Base-by-base conservation (phyloP, 257 asterid species). In the Solanum tarapatanum region DNA sequence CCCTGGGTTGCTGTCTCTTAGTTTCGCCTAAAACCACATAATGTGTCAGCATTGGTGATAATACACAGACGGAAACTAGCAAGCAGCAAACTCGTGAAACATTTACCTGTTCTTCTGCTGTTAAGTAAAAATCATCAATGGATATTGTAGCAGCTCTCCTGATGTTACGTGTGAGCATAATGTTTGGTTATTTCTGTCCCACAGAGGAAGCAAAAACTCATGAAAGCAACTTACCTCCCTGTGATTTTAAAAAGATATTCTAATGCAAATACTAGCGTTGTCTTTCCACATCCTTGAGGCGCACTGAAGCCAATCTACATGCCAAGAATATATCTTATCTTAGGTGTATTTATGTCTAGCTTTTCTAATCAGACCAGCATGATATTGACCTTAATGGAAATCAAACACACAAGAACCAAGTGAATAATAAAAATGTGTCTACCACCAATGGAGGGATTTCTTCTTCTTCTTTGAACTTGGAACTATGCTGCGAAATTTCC, bases 221-320 rank as follows among this genome's bases (percentile, higher is more conserved):
- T 73, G 79, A 68, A 30, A 30, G 64, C 88, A 93, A 90, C 91
- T 94, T 93, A 97, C 99, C 99, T 96, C 95, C 98, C 99, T 87
- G 92, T 92, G 85, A 92, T 88, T 77, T 79, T 86, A 92, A 96
- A 96, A 88, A 97, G 98, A 90, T 91, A 96, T 85, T 95, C 94
- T 89, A 97, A 91, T 84, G 99, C 99, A 88, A 96, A 96, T 88
- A 96, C 99, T 39, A 97, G 98, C 2, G 99, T 96, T 11, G 99
- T 96, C 89, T 97, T 97, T 80, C 99, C 99, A 92, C 99, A 96
- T 79, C 99, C 99, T 92, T 97, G 99, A 23, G 99, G 99, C 17
- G 99, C 99, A 88, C 99, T 97, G 90, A 97, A 96, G 86, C 99
- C 99, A 91, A 97, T 97, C 99, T 97, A 93, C 96, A 92, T 64